phyloP scores from a whole-genome alignment of 495 filamentous ascomycete species.

The Daldinia bambusicola region DNA sequence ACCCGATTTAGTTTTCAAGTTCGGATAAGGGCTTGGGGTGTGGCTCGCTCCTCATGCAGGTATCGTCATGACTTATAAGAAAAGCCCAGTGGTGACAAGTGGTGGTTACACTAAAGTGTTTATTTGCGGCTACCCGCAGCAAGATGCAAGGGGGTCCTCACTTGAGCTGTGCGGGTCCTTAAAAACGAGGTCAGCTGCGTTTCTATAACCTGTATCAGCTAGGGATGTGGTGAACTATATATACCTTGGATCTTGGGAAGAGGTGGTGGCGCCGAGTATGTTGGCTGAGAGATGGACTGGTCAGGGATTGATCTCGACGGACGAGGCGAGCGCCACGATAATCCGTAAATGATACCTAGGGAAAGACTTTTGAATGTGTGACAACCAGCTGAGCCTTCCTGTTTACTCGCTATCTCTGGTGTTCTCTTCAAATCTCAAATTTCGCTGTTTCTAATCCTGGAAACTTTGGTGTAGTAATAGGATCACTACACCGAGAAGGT shows the following conservation, averaged over 20 bases:
- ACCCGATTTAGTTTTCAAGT: conserved; percentile 5
- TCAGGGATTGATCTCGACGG: conserved; percentile 8
- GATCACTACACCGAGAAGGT: conserved; percentile 5
- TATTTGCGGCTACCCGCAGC: conserved; percentile 42
- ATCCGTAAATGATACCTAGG: conserved; percentile 27
- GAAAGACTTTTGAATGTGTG: conserved; percentile 12
- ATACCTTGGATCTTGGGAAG: conserved; percentile 13
- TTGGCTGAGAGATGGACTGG: not conserved
- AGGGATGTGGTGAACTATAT: conserved; percentile 11
- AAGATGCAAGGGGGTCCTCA: conserved; percentile 33
- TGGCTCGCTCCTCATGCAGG: conserved; percentile 29
- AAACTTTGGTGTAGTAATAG: conserved; percentile 2
- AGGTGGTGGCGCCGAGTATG: conserved; percentile 6
- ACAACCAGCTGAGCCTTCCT: not conserved
- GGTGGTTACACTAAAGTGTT: conserved; percentile 32
- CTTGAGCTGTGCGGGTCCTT: conserved; percentile 1
- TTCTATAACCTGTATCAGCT: not conserved
- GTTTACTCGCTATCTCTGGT: conserved; percentile 12
- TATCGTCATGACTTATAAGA: conserved; percentile 22
- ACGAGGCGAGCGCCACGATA: conserved; percentile 25
- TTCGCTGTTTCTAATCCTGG: not conserved
- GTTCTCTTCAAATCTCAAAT: not conserved
- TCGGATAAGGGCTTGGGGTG: conserved; percentile 27
- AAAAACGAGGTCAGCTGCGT: conserved; percentile 17
- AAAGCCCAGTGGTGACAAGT: conserved; percentile 14